Percentiles rank a stretch among this genome's conserved stretches.
phyloP scores from a whole-genome alignment of 2,329 filamentous ascomycete genomes.

The Alternaria triticina region DNA sequence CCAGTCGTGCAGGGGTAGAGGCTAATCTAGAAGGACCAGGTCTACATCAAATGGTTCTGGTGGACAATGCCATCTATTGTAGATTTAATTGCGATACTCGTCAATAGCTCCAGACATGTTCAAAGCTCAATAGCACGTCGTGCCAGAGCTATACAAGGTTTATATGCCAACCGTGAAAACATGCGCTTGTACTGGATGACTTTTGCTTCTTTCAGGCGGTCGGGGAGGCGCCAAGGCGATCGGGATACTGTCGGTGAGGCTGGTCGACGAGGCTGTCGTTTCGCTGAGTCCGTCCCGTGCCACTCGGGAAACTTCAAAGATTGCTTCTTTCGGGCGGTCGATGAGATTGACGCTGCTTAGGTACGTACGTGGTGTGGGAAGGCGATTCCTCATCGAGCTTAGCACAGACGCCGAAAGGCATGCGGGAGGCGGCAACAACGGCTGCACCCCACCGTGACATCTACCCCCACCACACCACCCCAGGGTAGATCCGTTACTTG shows the following conservation, averaged over 20 bases:
- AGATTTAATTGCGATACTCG: not conserved
- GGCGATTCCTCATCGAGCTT: not conserved
- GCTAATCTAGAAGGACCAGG: not conserved
- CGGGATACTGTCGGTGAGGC: not conserved
- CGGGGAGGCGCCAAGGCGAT: not conserved
- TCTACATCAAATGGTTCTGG: not conserved
- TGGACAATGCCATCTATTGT: not conserved
- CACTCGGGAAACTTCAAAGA: not conserved
- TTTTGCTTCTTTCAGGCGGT: not conserved
- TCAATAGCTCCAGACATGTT: not conserved
- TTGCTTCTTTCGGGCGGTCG: not conserved
- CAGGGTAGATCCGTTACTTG: not conserved
- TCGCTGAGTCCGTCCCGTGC: not conserved
- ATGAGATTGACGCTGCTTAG: not conserved
- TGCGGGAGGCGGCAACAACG: not conserved
- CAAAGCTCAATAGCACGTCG: not conserved
- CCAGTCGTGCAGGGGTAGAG: not conserved
- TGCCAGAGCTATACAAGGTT: not conserved
- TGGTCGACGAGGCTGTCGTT: not conserved
- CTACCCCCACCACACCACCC: not conserved
- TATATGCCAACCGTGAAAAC: not conserved
- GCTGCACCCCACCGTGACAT: not conserved
- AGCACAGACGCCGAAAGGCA: not conserved
- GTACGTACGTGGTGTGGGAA: not conserved
- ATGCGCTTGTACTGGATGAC: not conserved